Evolutionary conservation across 495 filamentous ascomycete genomes (phyloP), one percentile per base, ranked within the genome.

Genomic region (Hypoxylon fuscum): DNA sequence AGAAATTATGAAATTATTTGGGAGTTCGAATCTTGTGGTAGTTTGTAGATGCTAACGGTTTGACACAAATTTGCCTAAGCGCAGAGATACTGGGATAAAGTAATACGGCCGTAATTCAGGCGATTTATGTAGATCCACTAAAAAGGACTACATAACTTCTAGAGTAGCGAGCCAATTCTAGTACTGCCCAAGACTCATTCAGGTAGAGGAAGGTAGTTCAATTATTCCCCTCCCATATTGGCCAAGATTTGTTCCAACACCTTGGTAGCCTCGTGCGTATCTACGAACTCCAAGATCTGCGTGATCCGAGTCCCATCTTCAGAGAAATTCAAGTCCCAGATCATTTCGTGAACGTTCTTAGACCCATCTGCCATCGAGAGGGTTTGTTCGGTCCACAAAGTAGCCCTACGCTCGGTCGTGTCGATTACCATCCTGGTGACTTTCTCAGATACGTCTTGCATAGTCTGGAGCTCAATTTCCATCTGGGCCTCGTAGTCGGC

Each of bases 401-500:
- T 57, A 31, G 54, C 54, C 31, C n/a, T 41, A 15, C 54, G 54
- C 34, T 57, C 38, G 29, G 31, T 15, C 2, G 43, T 49, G 22
- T 57, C 54, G 32, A 57, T 57, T 11, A 57, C 43, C 1, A 22
- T 49, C 43, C 54, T 25, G 1, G 54, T 48, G 10, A 57, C 29
- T 4, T 48, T 40, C 11, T 57, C 41, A 5, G 43, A 35, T 20
- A 57, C 54, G 32, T 57, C 59, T 12, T 23, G 25, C 52, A 62
- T 62, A 4, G 59, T 57, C 9, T 37, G 44, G 4, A 62, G 20
- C 52, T 62, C 59, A 1, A 41, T 7, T 10, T 55, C 27, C 52
- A 62, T 62, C 27, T 57, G 59, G 0, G 59, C 59, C 15, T 62
- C 59, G 17, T 62, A 57, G 23, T 62, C 59, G 35, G 52, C 52